These are phyloP conservation scores for rapeseed (Brassica napus) DNA, from an alignment of 345 rosid genomes.

Conservation along the genomic window Da-Ae NC_063451.1:43255501-43256000, in stretches of 20 bases:
- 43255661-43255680: slow-evolving; percentile 72
- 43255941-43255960: background rate
- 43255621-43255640: slow-evolving; percentile 67
- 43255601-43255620: slow-evolving; percentile 64
- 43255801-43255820: background rate
- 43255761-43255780: background rate
- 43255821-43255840: background rate
- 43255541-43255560: background rate
- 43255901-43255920: slow-evolving; percentile 46
- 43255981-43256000: background rate
- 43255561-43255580: background rate
- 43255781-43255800: background rate
- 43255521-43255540: slow-evolving; percentile 13
- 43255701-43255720: slow-evolving; percentile 49
- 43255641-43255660: slow-evolving; percentile 60
- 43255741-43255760: background rate
- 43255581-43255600: slow-evolving; percentile 72
- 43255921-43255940: background rate
- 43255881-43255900: slow-evolving; percentile 45
- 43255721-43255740: background rate
- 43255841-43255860: slow-evolving; percentile 47
- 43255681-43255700: slow-evolving; percentile 44
- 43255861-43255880: slow-evolving; percentile 85
- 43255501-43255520: slow-evolving; percentile 29
- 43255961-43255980: background rate